Conservation (phyloP, 2,329 filamentous ascomycete genomes). For the Monosporascus sp. region DNA sequence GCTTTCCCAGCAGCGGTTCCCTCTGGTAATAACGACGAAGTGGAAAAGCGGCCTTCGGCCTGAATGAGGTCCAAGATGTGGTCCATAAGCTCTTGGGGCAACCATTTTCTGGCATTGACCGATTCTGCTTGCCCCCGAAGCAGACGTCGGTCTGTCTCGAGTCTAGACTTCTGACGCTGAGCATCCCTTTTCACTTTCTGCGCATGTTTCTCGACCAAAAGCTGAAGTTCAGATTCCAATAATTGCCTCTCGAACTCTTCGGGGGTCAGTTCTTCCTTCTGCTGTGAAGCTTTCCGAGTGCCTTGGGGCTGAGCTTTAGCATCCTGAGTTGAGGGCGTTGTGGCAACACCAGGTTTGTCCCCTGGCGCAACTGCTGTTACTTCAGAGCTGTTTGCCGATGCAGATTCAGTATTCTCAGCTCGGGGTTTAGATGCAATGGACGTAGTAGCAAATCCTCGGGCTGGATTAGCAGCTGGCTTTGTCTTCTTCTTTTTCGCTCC, state of each 20-base stretch:
- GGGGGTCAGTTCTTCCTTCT: constrained; percentile 57
- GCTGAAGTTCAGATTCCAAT: constrained; percentile 83
- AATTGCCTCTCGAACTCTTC: constrained; percentile 89
- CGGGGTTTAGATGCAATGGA: constrained; percentile 81
- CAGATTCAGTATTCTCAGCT: constrained; percentile 44
- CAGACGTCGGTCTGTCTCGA: constrained; percentile 81
- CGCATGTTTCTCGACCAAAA: constrained; percentile 78
- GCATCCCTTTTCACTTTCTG: constrained; percentile 75
- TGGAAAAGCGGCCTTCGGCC: constrained; percentile 56
- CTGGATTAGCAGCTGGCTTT: constrained; percentile 81
- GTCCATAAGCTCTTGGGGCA: constrained; percentile 73
- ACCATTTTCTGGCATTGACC: constrained; percentile 70
- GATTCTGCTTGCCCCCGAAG: constrained; percentile 73
- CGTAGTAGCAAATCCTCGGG: constrained; percentile 88
- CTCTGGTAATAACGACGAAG: constrained; percentile 45
- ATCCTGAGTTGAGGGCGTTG: constrained; percentile 20
- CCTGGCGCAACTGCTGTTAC: constrained; percentile 19
- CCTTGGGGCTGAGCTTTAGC: constrained; percentile 11
- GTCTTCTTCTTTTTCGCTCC: constrained; percentile 77
- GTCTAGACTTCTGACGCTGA: constrained; percentile 65
- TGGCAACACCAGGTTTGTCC: constrained; percentile 24
- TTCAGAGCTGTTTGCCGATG: constrained; percentile 13
- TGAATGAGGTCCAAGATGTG: constrained; percentile 69
- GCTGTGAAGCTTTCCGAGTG: constrained; percentile 8
- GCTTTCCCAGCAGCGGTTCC: constrained; percentile 43